Base-by-base conservation (phyloP, 176 grass and related monocot species). In the Oryza coarctata region DNA sequence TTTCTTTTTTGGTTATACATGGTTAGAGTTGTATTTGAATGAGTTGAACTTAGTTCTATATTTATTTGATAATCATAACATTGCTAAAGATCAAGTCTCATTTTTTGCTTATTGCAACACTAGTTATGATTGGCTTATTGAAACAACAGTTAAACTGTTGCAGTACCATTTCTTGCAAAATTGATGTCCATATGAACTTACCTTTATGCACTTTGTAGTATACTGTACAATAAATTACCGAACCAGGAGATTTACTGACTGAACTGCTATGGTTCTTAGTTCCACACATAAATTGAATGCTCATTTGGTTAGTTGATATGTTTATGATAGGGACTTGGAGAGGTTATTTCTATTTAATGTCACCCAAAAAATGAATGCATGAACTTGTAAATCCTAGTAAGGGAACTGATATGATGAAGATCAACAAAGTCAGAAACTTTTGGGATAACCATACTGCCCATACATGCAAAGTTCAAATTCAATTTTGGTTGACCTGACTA, bases 221-320 rank as follows among this genome's bases (percentile, higher is more conserved):
- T 81, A 11, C 33, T 40, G 3, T 58, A 70, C 40, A 30, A 1
- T 18, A 68, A 12, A 22, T 38, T 47, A 26, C 10, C 3, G 33
- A 55, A 2, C 25, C 25, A 27, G 70, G 26, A 58, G 22, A 74
- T 67, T 74, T 74, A 45, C 5, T 23, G 25, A 3, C 26, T 41
- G 23, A 25, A 58, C 5, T 18, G 73, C 22, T 71, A 3, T 29
- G 47, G 28, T 74, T 74, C 5, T 65, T 58, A 15, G 30, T 77
- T 60, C 10, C 23, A 61, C 47, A 20, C 26, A 34, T 34, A 22
- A 41, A 12, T 13, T 0, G 1, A 0, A 44, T 69, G 33, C 36
- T 80, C 17, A 74, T 80, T 80, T 26, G 39, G 60, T 31, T 31
- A 31, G 66, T 57, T 57, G 8, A 41, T 38, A 61, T 81, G 28